Evolutionary conservation across 192 early-diverging fungal genomes (phyloP).

Genomic region (Coemansia sp.): DNA sequence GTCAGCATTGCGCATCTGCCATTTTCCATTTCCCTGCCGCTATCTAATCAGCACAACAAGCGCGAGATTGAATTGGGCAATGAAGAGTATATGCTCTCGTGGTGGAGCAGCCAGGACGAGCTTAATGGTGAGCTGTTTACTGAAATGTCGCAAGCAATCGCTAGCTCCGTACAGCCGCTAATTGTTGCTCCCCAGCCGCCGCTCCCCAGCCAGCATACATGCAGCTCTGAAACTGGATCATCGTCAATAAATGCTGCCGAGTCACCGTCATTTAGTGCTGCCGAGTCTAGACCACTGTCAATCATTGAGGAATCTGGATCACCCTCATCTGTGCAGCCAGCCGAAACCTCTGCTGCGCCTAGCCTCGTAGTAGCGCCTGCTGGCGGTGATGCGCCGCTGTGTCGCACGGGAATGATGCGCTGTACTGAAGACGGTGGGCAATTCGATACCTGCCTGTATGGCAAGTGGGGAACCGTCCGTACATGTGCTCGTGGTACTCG

Average conservation of each 20-base stretch:
- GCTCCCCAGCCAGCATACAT: background rate
- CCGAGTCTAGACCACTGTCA: background rate
- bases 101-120: conserved; percentile 1
- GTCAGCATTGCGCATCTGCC: conserved; percentile 17
- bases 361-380: background rate
- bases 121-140: background rate
- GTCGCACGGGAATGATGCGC: conserved; percentile 13
- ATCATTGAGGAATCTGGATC: background rate
- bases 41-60: background rate
- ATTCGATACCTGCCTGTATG: conserved; percentile 44
- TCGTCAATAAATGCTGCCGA: background rate
- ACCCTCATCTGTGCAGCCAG: background rate
- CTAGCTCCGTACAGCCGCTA: background rate
- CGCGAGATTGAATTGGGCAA: background rate
- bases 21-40: conserved; percentile 17
- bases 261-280: too few species aligned
- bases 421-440: conserved; percentile 7
- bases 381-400: background rate
- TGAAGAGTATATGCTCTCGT: conserved; percentile 4
- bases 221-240: background rate
- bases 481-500: conserved; percentile 24
- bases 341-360: background rate
- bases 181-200: background rate
- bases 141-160: background rate
- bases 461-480: conserved; percentile 36